These are phyloP conservation scores for Balansia obtecta DNA, from an alignment of 2,329 filamentous ascomycete species.

Conservation along the genomic window DNA sequence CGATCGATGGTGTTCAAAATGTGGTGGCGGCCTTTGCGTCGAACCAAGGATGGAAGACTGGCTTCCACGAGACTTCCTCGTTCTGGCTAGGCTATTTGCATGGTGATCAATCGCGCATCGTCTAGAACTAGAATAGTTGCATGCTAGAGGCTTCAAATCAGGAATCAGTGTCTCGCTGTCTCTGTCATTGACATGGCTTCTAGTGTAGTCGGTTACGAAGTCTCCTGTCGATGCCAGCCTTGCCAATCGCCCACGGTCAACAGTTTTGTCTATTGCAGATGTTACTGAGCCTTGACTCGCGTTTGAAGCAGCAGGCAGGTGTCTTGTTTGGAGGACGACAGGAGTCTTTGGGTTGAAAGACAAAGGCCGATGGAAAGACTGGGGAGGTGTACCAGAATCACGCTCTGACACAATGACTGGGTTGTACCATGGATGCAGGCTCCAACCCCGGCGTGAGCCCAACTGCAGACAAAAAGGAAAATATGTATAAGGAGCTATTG, in stretches of 20 bases:
- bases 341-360: background rate
- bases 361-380: background rate
- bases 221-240: background rate
- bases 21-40: background rate
- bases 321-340: background rate
- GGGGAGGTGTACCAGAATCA: slow-evolving; percentile 4
- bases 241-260: background rate
- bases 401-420: slow-evolving; percentile 1
- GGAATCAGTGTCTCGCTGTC: background rate
- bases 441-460: slow-evolving; percentile 2
- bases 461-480: background rate
- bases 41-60: background rate
- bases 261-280: background rate
- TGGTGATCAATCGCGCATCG: background rate
- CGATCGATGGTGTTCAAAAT: background rate
- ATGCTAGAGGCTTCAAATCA: slow-evolving; percentile 2
- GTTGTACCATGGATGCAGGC: slow-evolving; percentile 5
- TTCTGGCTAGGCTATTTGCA: background rate
- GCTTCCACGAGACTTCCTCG: background rate
- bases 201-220: background rate
- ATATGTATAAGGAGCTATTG: background rate
- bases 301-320: background rate
- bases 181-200: background rate
- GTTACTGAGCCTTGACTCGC: background rate
- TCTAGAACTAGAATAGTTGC: background rate